These are phyloP conservation scores for Botrytis pseudocinerea DNA, from an alignment of 2,329 filamentous ascomycete genomes.

Conservation along the genomic window DNA sequence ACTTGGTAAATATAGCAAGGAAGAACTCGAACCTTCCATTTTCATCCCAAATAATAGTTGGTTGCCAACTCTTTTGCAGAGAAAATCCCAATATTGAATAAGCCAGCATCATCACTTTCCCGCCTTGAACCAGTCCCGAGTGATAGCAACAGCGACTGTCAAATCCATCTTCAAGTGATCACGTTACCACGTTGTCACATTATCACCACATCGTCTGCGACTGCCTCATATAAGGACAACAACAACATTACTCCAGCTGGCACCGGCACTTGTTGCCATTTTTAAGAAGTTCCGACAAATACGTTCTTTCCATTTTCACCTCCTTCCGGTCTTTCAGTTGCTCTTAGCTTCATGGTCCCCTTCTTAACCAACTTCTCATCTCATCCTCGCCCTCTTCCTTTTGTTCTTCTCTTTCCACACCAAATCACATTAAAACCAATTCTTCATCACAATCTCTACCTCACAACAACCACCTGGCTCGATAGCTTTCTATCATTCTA, in stretches of 20 bases:
- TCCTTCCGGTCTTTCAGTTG: background rate
- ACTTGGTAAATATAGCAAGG: background rate
- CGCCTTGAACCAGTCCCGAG: background rate
- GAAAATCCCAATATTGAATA: background rate
- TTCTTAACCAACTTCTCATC: background rate
- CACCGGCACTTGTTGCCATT: background rate
- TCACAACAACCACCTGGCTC: constrained; percentile 40
- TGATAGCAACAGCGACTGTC: background rate
- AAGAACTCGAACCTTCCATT: constrained; percentile 11
- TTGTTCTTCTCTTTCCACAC: constrained; percentile 23
- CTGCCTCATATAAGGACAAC: background rate
- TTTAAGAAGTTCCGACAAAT: background rate
- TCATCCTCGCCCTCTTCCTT: constrained; percentile 24
- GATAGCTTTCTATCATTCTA: constrained; percentile 43
- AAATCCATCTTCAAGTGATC: background rate
- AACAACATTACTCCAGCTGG: background rate
- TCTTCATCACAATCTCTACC: constrained; percentile 36
- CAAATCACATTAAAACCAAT: constrained; percentile 34
- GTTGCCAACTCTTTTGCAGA: background rate
- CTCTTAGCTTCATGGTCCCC: background rate
- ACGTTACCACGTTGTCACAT: background rate
- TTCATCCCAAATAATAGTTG: background rate
- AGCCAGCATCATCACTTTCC: background rate
- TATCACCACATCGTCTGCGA: background rate
- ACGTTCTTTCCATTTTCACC: background rate